Percentiles rank a stretch among this genome's conserved stretches.
phyloP scores from a whole-genome alignment of 2,329 filamentous ascomycete genomes.

The Scortechinia acanthostroma region DNA sequence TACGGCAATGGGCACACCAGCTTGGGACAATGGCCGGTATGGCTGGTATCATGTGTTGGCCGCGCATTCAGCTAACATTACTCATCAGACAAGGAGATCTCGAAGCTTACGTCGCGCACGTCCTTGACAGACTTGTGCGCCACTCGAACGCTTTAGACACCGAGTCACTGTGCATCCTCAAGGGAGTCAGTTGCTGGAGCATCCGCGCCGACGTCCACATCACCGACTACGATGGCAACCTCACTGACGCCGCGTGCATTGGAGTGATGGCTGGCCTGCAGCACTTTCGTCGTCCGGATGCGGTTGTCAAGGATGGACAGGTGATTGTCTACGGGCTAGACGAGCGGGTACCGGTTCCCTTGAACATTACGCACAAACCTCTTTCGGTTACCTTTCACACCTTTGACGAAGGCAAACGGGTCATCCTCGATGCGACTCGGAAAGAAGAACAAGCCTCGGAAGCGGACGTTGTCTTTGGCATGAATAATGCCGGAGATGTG shows the following conservation, averaged over 20 bases:
- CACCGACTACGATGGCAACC: conserved; percentile 56
- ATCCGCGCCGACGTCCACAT: conserved; percentile 61
- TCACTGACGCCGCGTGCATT: conserved; percentile 57
- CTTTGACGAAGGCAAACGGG: conserved; percentile 38
- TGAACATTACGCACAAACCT: conserved; percentile 60
- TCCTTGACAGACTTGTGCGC: conserved; percentile 61
- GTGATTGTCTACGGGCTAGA: conserved; percentile 51
- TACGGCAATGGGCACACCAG: conserved; percentile 59
- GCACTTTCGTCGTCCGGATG: conserved; percentile 60
- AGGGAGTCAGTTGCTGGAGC: conserved; percentile 59
- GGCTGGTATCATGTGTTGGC: too few relatives aligned
- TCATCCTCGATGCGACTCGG: conserved; percentile 41
- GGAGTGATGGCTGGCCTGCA: conserved; percentile 57
- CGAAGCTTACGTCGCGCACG: conserved; percentile 55
- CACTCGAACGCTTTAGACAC: conserved; percentile 62
- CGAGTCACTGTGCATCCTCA: conserved; percentile 62
- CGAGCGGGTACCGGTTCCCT: conserved; percentile 56
- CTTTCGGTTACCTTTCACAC: conserved; percentile 58
- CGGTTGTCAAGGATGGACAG: conserved; percentile 55
- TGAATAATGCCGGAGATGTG: conserved; percentile 60
- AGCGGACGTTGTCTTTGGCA: conserved; percentile 45
- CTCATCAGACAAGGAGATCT: conserved; percentile 31
- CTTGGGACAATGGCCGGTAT: conserved; percentile 50
- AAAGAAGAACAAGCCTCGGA: conserved; percentile 42
- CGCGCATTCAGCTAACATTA: too few relatives aligned